These are phyloP conservation scores for Penicillium antarcticum DNA, from an alignment of 495 filamentous ascomycete genomes.

Conservation along the genomic window DNA sequence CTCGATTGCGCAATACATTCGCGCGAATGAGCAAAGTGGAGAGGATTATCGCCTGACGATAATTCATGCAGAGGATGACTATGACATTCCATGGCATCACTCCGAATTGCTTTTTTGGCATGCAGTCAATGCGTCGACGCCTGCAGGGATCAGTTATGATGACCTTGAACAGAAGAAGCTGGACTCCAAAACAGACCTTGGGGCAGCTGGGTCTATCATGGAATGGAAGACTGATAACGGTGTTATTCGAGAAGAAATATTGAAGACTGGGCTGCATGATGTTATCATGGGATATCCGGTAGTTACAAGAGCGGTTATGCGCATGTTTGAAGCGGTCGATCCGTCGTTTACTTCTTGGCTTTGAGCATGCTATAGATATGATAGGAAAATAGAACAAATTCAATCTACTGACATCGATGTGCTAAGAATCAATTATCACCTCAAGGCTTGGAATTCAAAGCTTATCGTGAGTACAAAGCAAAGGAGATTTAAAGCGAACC, in stretches of 20 bases:
- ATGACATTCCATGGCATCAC: constrained; percentile 40
- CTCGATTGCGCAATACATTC: constrained; percentile 32
- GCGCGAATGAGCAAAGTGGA: constrained; percentile 24
- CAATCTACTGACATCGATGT: too few relatives aligned
- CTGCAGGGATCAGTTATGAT: constrained; percentile 28
- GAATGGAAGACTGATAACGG: constrained; percentile 45
- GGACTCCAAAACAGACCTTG: constrained; percentile 31
- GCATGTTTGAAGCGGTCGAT: constrained; percentile 28
- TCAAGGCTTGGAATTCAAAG: too few relatives aligned
- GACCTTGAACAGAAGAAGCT: constrained; percentile 32
- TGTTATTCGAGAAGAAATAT: constrained; percentile 45
- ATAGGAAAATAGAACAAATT: background rate
- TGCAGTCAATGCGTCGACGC: constrained; percentile 37
- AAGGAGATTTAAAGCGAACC: too few relatives aligned
- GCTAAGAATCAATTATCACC: too few relatives aligned
- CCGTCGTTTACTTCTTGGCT: constrained; percentile 15
- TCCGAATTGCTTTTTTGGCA: constrained; percentile 39
- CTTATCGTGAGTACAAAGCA: too few relatives aligned
- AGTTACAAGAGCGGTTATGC: constrained; percentile 44
- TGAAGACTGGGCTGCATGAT: constrained; percentile 51
- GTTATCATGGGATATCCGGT: constrained; percentile 50
- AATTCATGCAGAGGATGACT: constrained; percentile 38
- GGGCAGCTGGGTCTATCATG: constrained; percentile 44
- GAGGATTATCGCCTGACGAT: constrained; percentile 26
- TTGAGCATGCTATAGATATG: background rate